Evolutionary conservation across 345 rosid species (phyloP), one percentile per base, ranked within the genome.

Genomic region (Toxicodendron radicans): DNA sequence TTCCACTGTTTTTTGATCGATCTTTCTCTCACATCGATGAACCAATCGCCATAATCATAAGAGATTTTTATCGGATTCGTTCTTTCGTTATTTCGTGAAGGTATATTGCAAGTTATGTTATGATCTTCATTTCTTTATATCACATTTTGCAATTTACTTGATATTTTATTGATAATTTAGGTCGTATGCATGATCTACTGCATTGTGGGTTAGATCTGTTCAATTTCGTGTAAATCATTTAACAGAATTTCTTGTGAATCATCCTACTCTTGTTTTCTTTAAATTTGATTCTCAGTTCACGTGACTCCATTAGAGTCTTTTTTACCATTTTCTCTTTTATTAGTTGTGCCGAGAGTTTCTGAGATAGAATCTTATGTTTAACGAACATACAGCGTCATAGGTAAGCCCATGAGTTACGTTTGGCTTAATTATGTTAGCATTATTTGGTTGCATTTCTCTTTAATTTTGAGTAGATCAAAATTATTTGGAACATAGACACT

Each of bases 191-290:
- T 16, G 72, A 78, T 83, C 63, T 30, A 72, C 70, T 74, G 57
- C 70, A 74, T 77, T 59, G 43, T 33, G 73, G 67, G 58, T 56
- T 76, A 74, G 83, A 84, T 84, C 85, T 63, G 75, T 41, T 16
- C 20, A 35, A 33, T 63, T 63, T 73, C 7, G 17, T 27, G 11
- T 0, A 13, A 51, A 51, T 51, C 54, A 14, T 51, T 51, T 18
- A 3, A 16, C 54, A 38, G 8, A 38, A 38, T 38, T 7, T 38
- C 8, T 7, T 38, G 43, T 38, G 6, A 38, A 38, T 38, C 43
- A 38, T 38, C 9, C 0, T 6, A 5, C 43, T 38, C 43, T 38
- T 38, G 43, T 38, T 38, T 38, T 38, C 43, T 38, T 62, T 35
- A 23, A 21, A 9, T 7, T 62, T 66, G 43, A 66, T 66, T 66